Base-by-base conservation (phyloP, 2,329 filamentous ascomycete species). In the Xylariaceae sp. region DNA sequence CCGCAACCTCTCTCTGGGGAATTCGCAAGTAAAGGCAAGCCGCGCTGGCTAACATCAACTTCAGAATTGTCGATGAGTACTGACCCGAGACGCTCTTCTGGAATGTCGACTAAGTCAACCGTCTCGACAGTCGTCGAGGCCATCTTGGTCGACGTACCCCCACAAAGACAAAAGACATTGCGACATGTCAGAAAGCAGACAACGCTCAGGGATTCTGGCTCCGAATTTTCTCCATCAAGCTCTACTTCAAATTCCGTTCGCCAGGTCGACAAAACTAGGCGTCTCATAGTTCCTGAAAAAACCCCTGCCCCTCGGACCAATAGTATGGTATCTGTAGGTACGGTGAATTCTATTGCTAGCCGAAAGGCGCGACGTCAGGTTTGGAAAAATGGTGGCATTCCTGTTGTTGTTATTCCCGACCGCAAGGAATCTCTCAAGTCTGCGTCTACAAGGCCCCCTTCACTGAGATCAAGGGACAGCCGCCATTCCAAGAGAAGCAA, bases 321-420 rank as follows among this genome's bases (percentile, higher is more conserved):
- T 4, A 83, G 79, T 52, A 67, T 76, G 49, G 68, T 69, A 26
- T 84, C 81, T 1, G 77, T 68, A 36, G 68, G 69, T 3, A 80
- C 80, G 0, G 60, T 67, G 21, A 79, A 72, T 56, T 81, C 80
- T 5, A 70, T 77, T 3, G 74, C 77, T 0, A 84, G 79, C 58
- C 72, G 72, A 7, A 81, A 74, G 61, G 80, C 80, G 3, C 73
- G 83, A n/a, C 76, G 78, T 15, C 80, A 84, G 30, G 71, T 86
- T 2, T 76, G 78, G 72, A 84, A 79, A 59, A 79, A 69, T 49
- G 83, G 83, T 7, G 81, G 74, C 2, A 82, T 86, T 9, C 83
- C 83, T 1, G 83, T 86, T 7, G 75, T 85, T 6, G 74, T 86
- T 18, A 78, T 86, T 47, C 83, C 83, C 6, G 78, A 80, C 51